Percentiles rank a stretch among this genome's conserved stretches.
Evolutionary conservation across 139 green algal species (phyloP).

Genomic region (Mychonastes homosphaera): DNA sequence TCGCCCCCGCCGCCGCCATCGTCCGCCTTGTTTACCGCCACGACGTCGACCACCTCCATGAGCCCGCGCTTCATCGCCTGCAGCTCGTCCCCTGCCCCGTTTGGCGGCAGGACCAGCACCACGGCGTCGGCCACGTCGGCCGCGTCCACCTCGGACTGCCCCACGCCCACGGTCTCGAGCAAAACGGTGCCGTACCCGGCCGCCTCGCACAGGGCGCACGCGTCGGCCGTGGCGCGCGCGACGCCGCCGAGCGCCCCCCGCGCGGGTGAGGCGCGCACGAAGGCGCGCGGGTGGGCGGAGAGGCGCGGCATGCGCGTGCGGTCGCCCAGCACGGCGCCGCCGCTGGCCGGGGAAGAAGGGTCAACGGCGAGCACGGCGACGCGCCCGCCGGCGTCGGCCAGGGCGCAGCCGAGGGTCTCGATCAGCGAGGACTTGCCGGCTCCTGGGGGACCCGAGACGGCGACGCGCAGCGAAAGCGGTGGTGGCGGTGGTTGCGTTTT

Average conservation of each 20-base stretch:
- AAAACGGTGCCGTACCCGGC: slow-evolving; percentile 32
- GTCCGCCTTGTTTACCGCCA: slow-evolving; percentile 49
- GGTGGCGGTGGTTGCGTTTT: not conserved
- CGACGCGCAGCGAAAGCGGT: slow-evolving; percentile 19
- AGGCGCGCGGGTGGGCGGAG: slow-evolving; percentile 25
- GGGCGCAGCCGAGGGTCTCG: slow-evolving; percentile 31
- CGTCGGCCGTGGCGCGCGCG: slow-evolving; percentile 42
- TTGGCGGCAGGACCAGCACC: slow-evolving; percentile 47
- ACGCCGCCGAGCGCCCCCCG: slow-evolving; percentile 44
- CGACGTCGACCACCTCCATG: slow-evolving; percentile 40
- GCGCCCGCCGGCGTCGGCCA: slow-evolving; percentile 25
- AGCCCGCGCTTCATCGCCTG: slow-evolving; percentile 28
- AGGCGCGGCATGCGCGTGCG: slow-evolving; percentile 57
- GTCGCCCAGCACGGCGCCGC: slow-evolving; percentile 52
- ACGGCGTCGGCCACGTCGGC: slow-evolving; percentile 45
- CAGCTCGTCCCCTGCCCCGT: slow-evolving; percentile 8
- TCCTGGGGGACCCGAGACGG: slow-evolving; percentile 45
- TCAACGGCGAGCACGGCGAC: slow-evolving; percentile 57
- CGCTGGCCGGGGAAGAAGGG: slow-evolving; percentile 32
- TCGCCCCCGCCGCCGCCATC: too few species aligned
- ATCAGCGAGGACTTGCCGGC: slow-evolving; percentile 42
- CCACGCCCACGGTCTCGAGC: slow-evolving; percentile 58
- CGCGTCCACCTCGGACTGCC: slow-evolving; percentile 47
- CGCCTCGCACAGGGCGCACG: slow-evolving; percentile 43
- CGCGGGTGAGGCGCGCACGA: slow-evolving; percentile 43